Evolutionary conservation across 2,329 filamentous ascomycete species (phyloP).

Genomic region (Paecilomyces variotii): DNA sequence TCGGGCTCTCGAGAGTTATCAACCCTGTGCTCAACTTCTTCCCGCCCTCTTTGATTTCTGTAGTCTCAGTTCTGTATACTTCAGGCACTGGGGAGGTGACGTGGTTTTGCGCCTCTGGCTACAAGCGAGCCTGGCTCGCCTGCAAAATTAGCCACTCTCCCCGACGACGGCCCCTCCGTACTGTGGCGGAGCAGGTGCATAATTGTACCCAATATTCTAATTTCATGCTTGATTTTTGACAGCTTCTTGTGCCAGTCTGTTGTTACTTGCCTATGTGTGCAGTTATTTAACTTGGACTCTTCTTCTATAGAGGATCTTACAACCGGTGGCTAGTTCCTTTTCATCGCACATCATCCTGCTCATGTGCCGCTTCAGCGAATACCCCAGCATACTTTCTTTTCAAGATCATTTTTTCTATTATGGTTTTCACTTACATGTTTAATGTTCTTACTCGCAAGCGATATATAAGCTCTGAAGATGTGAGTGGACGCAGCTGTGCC

Average conservation of each 20-base stretch:
- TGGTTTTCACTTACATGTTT: not conserved
- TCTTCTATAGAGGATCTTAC: not conserved
- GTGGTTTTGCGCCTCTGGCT: conserved; percentile 6
- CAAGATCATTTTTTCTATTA: not conserved
- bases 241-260: not conserved
- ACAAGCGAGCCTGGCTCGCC: conserved; percentile 4
- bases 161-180: conserved; percentile 12
- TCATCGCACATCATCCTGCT: not conserved
- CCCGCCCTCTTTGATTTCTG: not conserved
- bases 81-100: conserved; percentile 1
- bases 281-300: not conserved
- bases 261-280: not conserved
- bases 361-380: not conserved
- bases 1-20: not conserved
- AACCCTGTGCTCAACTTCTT: not conserved
- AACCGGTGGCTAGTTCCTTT: not conserved
- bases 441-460: not conserved
- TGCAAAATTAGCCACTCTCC: conserved; percentile 15
- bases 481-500: not conserved
- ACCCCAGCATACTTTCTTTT: not conserved
- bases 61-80: not conserved
- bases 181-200: conserved; percentile 34
- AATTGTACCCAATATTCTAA: conserved; percentile 1
- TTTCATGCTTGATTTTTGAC: not conserved
- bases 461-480: not conserved